A percentile compares a stretch with the other conserved stretches of the same genome.
These are phyloP conservation scores for Inga oerstediana DNA, from an alignment of 306 rosid species.

Conservation along the genomic window DNA sequence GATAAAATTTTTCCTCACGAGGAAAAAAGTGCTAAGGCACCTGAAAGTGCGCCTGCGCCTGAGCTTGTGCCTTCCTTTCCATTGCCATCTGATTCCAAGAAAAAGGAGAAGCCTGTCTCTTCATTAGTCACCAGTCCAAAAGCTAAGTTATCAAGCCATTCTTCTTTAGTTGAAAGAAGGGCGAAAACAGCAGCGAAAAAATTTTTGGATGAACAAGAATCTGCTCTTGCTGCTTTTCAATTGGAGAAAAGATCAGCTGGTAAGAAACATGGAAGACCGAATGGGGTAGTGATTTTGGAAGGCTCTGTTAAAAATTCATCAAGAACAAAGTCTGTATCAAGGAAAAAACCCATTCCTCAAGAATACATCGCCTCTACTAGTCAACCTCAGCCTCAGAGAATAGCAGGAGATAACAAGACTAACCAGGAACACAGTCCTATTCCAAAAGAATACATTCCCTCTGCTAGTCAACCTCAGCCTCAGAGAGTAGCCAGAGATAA, in stretches of 20 bases:
- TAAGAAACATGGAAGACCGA: constrained; percentile 8
- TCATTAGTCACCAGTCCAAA: constrained; percentile 25
- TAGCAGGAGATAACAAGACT: constrained; percentile 22
- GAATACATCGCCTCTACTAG: constrained; percentile 23
- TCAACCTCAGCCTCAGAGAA: constrained; percentile 37
- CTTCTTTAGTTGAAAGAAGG: constrained; percentile 33
- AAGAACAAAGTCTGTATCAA: constrained; percentile 44
- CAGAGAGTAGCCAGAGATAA: constrained; percentile 24
- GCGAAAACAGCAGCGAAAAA: constrained; percentile 31
- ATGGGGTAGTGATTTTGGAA: constrained; percentile 23
- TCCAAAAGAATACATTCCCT: constrained; percentile 24
- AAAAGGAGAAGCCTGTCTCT: constrained; percentile 40
- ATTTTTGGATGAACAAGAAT: constrained; percentile 11
- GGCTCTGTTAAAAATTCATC: constrained; percentile 27
- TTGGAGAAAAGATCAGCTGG: constrained; percentile 23
- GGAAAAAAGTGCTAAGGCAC: neutral
- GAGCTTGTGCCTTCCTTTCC: constrained; percentile 29
- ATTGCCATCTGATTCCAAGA: constrained; percentile 23
- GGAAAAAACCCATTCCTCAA: constrained; percentile 28
- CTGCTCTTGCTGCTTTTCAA: constrained; percentile 18
- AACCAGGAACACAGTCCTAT: constrained; percentile 1
- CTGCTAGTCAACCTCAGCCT: constrained; percentile 35
- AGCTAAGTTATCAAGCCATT: constrained; percentile 10
- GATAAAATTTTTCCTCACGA: constrained; percentile 39
- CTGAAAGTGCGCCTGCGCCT: neutral